Evolutionary conservation across 192 early-diverging fungal species (phyloP), one percentile per base, ranked within the genome.

Genomic region (Rhizoclosmatium sp.): DNA sequence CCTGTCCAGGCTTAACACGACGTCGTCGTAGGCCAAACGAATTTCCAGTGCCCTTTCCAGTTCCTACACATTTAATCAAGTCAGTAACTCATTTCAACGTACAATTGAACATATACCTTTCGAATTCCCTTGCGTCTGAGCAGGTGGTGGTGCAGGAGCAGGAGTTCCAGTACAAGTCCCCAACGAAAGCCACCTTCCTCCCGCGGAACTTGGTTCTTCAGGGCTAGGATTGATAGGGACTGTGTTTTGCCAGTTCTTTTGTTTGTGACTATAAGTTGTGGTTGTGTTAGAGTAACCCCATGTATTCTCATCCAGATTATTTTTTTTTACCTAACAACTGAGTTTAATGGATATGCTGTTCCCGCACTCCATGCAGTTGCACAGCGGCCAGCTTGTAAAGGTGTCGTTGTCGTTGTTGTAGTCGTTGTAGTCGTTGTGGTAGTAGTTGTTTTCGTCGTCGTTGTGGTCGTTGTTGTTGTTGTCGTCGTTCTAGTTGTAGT

Each of bases 201-300:
- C 54, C 54, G 10, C 54, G 9, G 19, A n/a, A 56, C 54, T 56
- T 56, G 54, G 54, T n/a, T 9, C 10, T n/a, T 56, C 10, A 9
- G 54, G 54, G 9, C 10, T 14, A n/a, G 54, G 10, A n/a, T 56
- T 56, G 54, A 56, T 56, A 14, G 54, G 54, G 9, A 14, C 10
- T n/a, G 54, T 56, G 54, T 56, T 56, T 56, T 56, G 54, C 54
- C 54, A 56, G 54, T 56, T 56, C 9, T 56, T 14, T 56, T n/a
- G 10, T 56, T n/a, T n/a, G 19, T 56, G 19, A 56, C 54, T 31
- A 31, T 31, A 31, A 31, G 31, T 31, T 31, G 31, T 31, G 31
- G 31, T 31, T 31, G 31, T 31, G 31, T 31, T 31, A 31, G 31
- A 31, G 31, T 31, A 31, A 31, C 31, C 31, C 31, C 31, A 31